Evolutionary conservation across 2,329 filamentous ascomycete genomes (phyloP).

Genomic region (Aspergillus fijiensis): DNA sequence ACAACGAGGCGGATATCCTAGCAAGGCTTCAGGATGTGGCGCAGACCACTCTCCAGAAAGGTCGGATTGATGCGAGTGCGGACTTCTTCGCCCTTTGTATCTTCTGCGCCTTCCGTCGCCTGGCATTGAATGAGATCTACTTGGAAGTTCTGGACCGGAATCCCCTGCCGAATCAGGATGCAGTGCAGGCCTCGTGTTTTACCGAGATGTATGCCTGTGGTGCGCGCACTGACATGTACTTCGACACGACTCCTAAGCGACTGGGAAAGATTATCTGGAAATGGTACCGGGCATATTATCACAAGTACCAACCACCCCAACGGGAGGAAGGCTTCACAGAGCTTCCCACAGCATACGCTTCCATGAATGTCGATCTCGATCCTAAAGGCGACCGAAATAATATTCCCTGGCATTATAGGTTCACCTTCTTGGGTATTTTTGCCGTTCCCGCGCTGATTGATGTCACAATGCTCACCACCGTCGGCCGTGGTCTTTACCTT

Average conservation of each 20-base stretch:
- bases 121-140: slow-evolving; percentile 61
- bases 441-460: slow-evolving; percentile 62
- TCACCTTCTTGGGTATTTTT: slow-evolving; percentile 62
- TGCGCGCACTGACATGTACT: slow-evolving; percentile 62
- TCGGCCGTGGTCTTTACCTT: slow-evolving; percentile 61
- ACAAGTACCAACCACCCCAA: slow-evolving; percentile 31
- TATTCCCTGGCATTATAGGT: slow-evolving; percentile 49
- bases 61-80: slow-evolving; percentile 44
- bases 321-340: slow-evolving; percentile 29
- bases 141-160: slow-evolving; percentile 62
- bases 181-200: slow-evolving; percentile 63
- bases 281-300: slow-evolving; percentile 45
- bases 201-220: slow-evolving; percentile 62
- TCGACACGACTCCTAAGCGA: slow-evolving; percentile 53
- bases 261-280: slow-evolving; percentile 46
- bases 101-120: slow-evolving; percentile 57
- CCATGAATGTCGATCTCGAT: slow-evolving; percentile 53
- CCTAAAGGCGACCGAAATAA: slow-evolving; percentile 42
- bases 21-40: slow-evolving; percentile 38
- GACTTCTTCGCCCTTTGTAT: slow-evolving; percentile 58
- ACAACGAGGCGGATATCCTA: slow-evolving; percentile 32
- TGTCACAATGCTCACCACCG: slow-evolving; percentile 57
- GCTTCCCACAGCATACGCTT: slow-evolving; percentile 53
- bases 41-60: slow-evolving; percentile 28
- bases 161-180: slow-evolving; percentile 58